phyloP scores from a whole-genome alignment of 495 filamentous ascomycete species.

The Cryomyces minteri region DNA sequence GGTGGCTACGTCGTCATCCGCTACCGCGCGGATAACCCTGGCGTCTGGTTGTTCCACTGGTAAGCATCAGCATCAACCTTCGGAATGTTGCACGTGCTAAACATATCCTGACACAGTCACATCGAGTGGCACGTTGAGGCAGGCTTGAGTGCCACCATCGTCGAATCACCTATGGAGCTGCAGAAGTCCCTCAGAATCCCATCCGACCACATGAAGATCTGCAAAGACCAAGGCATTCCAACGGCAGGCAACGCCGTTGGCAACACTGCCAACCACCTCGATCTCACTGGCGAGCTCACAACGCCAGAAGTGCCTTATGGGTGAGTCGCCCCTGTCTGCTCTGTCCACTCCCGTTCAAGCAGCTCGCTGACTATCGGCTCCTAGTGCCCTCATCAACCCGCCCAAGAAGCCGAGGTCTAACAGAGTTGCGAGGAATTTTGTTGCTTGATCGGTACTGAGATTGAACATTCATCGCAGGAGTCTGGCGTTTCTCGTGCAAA shows the following conservation, averaged over 20 bases:
- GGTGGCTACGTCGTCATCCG: background rate
- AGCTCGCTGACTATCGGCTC: too few species aligned
- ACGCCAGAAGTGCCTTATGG: background rate
- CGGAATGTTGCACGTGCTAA: too few species aligned
- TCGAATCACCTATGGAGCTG: slow-evolving; percentile 3
- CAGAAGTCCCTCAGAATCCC: background rate
- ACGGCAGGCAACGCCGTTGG: background rate
- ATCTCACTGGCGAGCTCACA: background rate
- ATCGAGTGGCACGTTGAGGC: slow-evolving; percentile 8
- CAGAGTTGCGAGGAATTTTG: too few species aligned
- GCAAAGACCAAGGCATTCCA: background rate
- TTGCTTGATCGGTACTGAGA: too few species aligned
- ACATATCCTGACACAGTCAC: background rate
- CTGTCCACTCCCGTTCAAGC: too few species aligned
- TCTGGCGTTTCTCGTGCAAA: too few species aligned
- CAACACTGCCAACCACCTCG: background rate
- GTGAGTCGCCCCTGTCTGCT: background rate
- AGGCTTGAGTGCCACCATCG: slow-evolving; percentile 4
- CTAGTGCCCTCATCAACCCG: too few species aligned
- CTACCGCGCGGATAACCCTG: slow-evolving; percentile 1
- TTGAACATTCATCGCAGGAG: too few species aligned
- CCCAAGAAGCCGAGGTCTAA: too few species aligned
- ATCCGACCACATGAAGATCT: background rate
- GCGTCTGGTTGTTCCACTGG: background rate
- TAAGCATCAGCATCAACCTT: background rate